Base-by-base conservation (phyloP, 495 filamentous ascomycete species). In the Elasticomyces elasticus region DNA sequence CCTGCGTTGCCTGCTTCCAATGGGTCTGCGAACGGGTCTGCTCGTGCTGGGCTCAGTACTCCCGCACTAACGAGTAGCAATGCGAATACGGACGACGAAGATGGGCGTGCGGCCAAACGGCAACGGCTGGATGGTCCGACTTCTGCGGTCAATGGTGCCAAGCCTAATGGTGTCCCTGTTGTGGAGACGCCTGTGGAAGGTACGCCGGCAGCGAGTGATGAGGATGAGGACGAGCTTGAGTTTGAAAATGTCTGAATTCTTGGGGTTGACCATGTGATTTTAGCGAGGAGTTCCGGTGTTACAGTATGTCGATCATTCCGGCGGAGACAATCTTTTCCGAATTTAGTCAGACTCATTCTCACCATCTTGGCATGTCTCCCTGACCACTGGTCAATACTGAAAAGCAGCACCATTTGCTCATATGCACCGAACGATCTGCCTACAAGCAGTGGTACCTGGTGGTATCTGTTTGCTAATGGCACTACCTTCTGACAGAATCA, bases 181-280 rank as follows among this genome's bases (percentile, higher is more conserved):
- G 51, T 26, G 37, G 45, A 33, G 41, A 24, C 17, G 17, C 5
- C 31, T 24, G 37, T 27, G 31, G 33, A 46, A 31, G 52, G 37
- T 42, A 56, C 58, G 12, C 58, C 58, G n/a, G 53, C 52, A 9
- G 52, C 52, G 25, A 60, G 52, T 30, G 58, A 55, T 22, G 58
- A 54, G 46, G 59, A 62, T 42, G 49, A 54, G 43, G 56, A 59
- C 19, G 57, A 60, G 33, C 35, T 81, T 15, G 80, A 83, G 58
- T 85, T 85, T 59, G 82, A 83, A 61, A 80, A 85, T 64, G 82
- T 65, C 24, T 60, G 48, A 63, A 5, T 3, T 17, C 2, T 40
- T 15, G 30, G n/a, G n/a, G n/a, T n/a, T n/a, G n/a, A n/a, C n/a
- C n/a, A n/a, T n/a, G n/a, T n/a, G n/a, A n/a, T n/a, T n/a, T n/a